phyloP scores from a whole-genome alignment of 768 basidiomycete genomes.

The Boletus rubropictus region DNA sequence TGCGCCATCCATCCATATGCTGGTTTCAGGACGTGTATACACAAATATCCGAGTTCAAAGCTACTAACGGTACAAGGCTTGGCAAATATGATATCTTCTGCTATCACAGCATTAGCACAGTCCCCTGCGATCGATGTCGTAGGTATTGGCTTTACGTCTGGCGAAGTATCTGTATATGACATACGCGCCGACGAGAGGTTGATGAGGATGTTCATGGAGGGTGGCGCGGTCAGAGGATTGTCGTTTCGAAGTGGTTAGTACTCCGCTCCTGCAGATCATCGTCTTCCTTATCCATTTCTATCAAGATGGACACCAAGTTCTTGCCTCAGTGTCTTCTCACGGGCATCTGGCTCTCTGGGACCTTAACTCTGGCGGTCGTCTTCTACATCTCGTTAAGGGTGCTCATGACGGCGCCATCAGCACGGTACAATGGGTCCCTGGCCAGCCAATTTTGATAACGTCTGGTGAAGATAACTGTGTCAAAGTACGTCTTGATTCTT shows the following conservation, averaged over 20 bases:
- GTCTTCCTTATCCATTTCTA: constrained; percentile 2
- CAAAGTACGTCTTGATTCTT: constrained; percentile 51
- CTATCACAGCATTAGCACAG: constrained; percentile 78
- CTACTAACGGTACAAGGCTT: constrained; percentile 40
- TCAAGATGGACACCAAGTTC: constrained; percentile 78
- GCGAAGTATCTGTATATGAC: constrained; percentile 85
- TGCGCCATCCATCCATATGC: not conserved
- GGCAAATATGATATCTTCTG: constrained; percentile 28
- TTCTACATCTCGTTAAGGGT: constrained; percentile 79
- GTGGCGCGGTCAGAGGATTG: constrained; percentile 67
- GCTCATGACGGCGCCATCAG: constrained; percentile 86
- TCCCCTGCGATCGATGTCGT: constrained; percentile 96
- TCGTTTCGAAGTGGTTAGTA: constrained; percentile 80
- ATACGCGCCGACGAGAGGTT: constrained; percentile 85
- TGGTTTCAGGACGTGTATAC: constrained; percentile 64
- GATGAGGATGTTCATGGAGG: constrained; percentile 87
- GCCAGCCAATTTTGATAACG: constrained; percentile 85
- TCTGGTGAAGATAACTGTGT: constrained; percentile 93
- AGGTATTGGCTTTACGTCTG: constrained; percentile 86
- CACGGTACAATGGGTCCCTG: constrained; percentile 85
- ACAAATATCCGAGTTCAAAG: constrained; percentile 59
- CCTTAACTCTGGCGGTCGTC: constrained; percentile 70
- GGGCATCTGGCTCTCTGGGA: constrained; percentile 96
- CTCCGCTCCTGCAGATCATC: constrained; percentile 1
- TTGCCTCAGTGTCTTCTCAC: constrained; percentile 80